phyloP scores from a whole-genome alignment of 208 protist species.

The Trichomonas gallinae region DNA sequence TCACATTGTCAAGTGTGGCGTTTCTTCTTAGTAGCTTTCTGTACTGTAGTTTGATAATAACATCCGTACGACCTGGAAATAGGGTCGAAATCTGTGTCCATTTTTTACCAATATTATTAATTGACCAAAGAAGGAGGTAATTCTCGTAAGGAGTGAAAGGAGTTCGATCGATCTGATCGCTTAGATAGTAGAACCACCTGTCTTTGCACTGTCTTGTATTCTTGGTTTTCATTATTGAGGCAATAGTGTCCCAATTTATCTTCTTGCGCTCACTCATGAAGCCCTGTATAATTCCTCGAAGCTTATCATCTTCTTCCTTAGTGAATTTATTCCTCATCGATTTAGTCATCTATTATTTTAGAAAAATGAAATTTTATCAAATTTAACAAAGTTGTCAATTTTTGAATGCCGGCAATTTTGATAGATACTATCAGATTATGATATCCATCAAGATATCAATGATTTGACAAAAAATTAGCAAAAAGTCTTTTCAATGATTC shows the following conservation, averaged over 20 bases:
- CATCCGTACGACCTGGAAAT: not conserved
- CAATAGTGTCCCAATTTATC: not conserved
- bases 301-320: not conserved
- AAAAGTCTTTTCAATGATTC: no score
- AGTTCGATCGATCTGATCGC: not conserved
- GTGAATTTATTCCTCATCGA: not conserved
- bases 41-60: not conserved
- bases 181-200: not conserved
- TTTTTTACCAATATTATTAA: not conserved
- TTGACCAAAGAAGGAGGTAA: not conserved
- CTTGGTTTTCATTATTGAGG: not conserved
- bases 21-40: not conserved
- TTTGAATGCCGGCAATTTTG: no score
- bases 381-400: no score
- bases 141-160: not conserved
- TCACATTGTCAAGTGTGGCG: not conserved
- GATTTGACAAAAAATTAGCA: no score
- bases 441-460: no score
- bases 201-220: not conserved
- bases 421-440: no score
- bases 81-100: not conserved
- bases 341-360: not conserved
- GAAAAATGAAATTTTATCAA: no score
- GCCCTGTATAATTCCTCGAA: not conserved
- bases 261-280: not conserved